phyloP scores from a whole-genome alignment of 495 filamentous ascomycete species.

The Delitschia confertaspora region DNA sequence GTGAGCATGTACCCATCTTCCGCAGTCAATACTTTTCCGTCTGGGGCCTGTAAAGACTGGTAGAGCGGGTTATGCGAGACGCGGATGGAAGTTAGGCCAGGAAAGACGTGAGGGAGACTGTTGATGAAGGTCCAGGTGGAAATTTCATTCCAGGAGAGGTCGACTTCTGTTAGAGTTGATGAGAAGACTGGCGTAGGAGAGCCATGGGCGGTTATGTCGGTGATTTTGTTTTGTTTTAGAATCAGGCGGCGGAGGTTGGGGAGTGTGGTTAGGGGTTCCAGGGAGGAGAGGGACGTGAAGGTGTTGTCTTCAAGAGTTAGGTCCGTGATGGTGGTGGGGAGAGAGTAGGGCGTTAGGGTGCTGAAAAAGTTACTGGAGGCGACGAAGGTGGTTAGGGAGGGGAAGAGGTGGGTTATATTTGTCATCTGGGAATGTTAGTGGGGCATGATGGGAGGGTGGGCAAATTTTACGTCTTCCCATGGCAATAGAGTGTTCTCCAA shows the following conservation, averaged over 20 bases:
- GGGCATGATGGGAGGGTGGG: constrained; percentile 4
- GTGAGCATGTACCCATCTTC: constrained; percentile 84
- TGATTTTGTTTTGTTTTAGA: constrained; percentile 42
- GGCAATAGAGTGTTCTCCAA: constrained; percentile 62
- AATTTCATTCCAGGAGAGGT: constrained; percentile 72
- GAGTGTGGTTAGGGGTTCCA: constrained; percentile 41
- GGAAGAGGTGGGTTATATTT: constrained; percentile 41
- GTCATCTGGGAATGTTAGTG: constrained; percentile 34
- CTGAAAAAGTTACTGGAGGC: constrained; percentile 48
- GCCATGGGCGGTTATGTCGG: constrained; percentile 16
- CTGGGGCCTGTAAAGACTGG: constrained; percentile 29
- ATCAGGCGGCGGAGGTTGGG: constrained; percentile 47
- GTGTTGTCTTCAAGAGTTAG: constrained; percentile 70
- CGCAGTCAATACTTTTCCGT: constrained; percentile 43
- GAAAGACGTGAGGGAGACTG: constrained; percentile 53
- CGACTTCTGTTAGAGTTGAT: constrained; percentile 49
- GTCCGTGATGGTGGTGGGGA: constrained; percentile 42
- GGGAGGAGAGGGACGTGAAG: constrained; percentile 50
- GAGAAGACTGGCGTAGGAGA: constrained; percentile 18
- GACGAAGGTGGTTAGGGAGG: constrained; percentile 48
- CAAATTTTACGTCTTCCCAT: constrained; percentile 58
- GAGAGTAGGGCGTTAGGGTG: constrained; percentile 24
- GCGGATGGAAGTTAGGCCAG: constrained; percentile 61
- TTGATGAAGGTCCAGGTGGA: constrained; percentile 64
- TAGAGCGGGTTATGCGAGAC: constrained; percentile 80